Conservation (phyloP, 768 basidiomycete species). For the Lactarius quietus region DNA sequence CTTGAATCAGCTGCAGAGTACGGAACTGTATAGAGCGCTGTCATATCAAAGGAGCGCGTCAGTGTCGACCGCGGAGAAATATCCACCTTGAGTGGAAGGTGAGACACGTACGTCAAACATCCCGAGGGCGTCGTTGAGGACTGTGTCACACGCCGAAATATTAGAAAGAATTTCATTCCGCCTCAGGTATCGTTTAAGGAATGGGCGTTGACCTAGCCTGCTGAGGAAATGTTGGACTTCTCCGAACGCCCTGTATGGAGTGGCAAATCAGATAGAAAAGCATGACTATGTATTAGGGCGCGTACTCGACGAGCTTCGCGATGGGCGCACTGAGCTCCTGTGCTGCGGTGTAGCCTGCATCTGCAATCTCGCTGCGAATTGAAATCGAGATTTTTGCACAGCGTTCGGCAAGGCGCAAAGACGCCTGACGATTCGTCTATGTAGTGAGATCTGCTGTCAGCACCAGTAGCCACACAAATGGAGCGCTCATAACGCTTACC, state of each 20-base stretch:
- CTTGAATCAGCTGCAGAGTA: conserved; percentile 49
- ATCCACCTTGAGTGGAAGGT: background rate
- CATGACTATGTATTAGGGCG: background rate
- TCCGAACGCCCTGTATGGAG: conserved; percentile 39
- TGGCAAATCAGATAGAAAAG: conserved; percentile 1
- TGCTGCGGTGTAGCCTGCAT: conserved; percentile 51
- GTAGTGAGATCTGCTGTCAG: conserved; percentile 30
- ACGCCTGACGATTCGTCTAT: conserved; percentile 66
- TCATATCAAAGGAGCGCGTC: background rate
- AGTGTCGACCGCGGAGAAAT: background rate
- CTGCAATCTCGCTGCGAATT: conserved; percentile 56
- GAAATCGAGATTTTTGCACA: conserved; percentile 66
- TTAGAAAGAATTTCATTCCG: conserved; percentile 61
- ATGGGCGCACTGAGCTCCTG: conserved; percentile 52
- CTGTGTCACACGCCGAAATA: conserved; percentile 49
- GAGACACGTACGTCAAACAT: conserved; percentile 51
- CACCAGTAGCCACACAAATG: background rate
- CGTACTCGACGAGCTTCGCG: conserved; percentile 47
- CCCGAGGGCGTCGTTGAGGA: conserved; percentile 51
- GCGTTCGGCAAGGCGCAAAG: conserved; percentile 67
- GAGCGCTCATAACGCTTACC: conserved; percentile 34
- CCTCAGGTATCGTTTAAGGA: conserved; percentile 74
- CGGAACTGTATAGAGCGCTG: conserved; percentile 50
- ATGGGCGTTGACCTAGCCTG: conserved; percentile 62
- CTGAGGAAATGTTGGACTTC: conserved; percentile 48